Conservation (phyloP, 371 early-diverging fungal species). For the Actinomucor elegans region DNA sequence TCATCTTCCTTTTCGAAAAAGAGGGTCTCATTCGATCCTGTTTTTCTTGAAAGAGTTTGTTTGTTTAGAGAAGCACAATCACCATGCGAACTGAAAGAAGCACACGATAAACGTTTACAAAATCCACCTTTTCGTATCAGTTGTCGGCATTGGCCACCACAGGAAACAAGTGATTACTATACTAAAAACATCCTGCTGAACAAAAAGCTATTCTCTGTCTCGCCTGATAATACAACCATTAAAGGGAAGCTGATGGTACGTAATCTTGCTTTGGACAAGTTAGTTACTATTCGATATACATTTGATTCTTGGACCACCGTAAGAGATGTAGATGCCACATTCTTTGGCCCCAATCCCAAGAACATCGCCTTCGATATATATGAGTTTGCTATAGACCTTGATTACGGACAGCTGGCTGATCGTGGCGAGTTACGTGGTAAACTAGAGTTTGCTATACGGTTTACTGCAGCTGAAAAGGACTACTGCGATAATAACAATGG, state of each 20-base stretch:
- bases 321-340: conserved; percentile 55
- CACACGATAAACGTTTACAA: conserved; percentile 8
- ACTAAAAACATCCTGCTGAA: conserved; percentile 23
- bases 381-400: conserved; percentile 23
- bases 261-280: conserved; percentile 74
- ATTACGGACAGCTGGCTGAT: conserved; percentile 12
- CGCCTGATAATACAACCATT: conserved; percentile 38
- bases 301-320: conserved; percentile 63
- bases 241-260: conserved; percentile 63
- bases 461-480: conserved; percentile 56
- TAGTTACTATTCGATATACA: conserved; percentile 63
- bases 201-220: conserved; percentile 11
- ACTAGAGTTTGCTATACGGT: conserved; percentile 17
- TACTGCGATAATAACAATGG: conserved; percentile 79
- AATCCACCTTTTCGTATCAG: conserved; percentile 14
- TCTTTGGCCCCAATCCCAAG: conserved; percentile 36
- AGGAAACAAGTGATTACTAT: neutral
- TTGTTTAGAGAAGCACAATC: conserved; percentile 48
- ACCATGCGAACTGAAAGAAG: conserved; percentile 39
- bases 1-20: conserved; percentile 18
- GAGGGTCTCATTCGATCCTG: conserved; percentile 59
- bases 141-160: conserved; percentile 18
- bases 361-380: conserved; percentile 23
- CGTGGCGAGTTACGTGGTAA: conserved; percentile 25
- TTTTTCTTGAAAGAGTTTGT: conserved; percentile 52